phyloP scores from a whole-genome alignment of 78 protist genomes.

The Dictyostelium brefeldianum region DNA sequence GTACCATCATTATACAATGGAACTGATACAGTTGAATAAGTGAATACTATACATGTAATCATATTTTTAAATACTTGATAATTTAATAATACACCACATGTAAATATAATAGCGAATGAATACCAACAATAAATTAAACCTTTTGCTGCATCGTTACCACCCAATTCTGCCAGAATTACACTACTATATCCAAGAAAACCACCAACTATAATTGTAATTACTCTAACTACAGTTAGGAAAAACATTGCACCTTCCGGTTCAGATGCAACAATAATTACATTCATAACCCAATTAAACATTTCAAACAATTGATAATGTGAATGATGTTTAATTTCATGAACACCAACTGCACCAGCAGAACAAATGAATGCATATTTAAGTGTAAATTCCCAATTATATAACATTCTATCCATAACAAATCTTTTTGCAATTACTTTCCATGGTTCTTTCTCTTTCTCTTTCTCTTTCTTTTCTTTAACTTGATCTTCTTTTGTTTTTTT shows the following conservation, averaged over 20 bases:
- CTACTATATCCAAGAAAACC: background rate
- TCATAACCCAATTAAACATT: background rate
- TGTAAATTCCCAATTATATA: constrained; percentile 34
- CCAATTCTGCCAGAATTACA: background rate
- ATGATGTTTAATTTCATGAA: background rate
- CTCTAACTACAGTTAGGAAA: background rate
- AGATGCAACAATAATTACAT: background rate
- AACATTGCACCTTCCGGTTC: background rate
- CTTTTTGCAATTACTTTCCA: background rate
- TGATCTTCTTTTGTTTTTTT: background rate
- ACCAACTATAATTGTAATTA: background rate
- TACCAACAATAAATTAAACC: background rate
- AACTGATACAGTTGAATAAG: constrained; percentile 18
- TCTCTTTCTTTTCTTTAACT: background rate
- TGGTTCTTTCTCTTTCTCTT: background rate
- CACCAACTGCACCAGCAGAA: background rate
- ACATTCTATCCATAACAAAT: background rate
- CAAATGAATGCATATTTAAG: constrained; percentile 18
- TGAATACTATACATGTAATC: background rate
- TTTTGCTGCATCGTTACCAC: background rate
- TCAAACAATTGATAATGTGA: background rate
- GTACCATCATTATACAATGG: background rate
- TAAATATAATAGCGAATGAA: background rate
- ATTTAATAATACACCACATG: background rate
- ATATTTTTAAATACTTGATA: background rate